Conservation (phyloP, 2,329 filamentous ascomycete species). For the Calonectria ilicicola region DNA sequence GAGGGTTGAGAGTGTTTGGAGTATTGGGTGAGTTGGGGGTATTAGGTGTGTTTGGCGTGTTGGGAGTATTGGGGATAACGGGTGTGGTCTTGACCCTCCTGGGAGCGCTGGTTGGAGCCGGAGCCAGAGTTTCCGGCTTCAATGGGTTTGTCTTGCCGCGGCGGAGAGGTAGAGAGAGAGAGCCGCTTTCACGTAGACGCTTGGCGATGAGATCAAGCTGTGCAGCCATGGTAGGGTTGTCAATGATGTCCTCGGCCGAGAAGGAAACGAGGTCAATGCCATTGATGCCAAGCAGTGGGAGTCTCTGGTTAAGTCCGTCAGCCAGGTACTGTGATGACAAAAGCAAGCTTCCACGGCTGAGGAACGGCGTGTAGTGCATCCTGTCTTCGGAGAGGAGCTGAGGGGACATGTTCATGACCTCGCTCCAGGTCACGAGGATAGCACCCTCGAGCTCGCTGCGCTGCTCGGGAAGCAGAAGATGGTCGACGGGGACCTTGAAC, state of each 20-base stretch:
- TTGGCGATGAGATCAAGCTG: constrained; percentile 58
- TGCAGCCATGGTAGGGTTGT: constrained; percentile 61
- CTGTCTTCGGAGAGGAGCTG: constrained; percentile 55
- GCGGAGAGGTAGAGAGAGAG: constrained; percentile 27
- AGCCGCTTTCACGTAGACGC: constrained; percentile 39
- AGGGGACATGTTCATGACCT: constrained; percentile 54
- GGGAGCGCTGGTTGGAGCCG: neutral
- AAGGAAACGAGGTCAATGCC: constrained; percentile 54
- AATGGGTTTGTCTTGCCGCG: constrained; percentile 26
- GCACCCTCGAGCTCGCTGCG: constrained; percentile 54
- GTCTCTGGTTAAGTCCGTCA: constrained; percentile 55
- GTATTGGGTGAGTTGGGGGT: too few species aligned
- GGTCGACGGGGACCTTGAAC: constrained; percentile 27
- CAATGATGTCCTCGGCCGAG: constrained; percentile 61
- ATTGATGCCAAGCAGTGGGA: constrained; percentile 51
- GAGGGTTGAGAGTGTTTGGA: too few species aligned
- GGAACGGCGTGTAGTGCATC: constrained; percentile 61
- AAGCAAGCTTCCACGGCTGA: constrained; percentile 62
- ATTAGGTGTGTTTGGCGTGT: too few species aligned
- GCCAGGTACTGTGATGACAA: constrained; percentile 62
- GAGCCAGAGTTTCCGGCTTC: neutral
- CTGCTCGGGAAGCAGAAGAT: constrained; percentile 54
- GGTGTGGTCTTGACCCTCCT: too few species aligned
- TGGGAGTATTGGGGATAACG: too few species aligned
- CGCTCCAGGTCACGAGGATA: constrained; percentile 59